Base-by-base conservation (phyloP, 371 early-diverging fungal genomes). In the Lichtheimia corymbifera region DNA sequence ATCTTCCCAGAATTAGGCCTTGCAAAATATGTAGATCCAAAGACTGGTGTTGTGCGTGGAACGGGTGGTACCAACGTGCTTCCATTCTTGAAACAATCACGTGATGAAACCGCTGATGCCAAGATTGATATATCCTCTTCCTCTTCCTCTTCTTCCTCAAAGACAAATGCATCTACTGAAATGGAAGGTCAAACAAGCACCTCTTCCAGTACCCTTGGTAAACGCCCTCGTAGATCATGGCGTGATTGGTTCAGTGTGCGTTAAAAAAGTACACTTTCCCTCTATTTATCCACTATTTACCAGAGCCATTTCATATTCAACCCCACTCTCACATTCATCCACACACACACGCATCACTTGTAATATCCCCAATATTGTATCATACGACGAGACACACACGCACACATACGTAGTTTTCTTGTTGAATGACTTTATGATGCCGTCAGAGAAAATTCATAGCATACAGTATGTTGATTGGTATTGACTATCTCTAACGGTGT, bases 21-120 rank as follows among this genome's bases (percentile, higher is more conserved):
- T 25, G 90, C 90, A 22, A 84, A 86, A 50, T 70, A 66, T 28
- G 72, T 85, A 6, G 77, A 75, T 45, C 82, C 80, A 3, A 71
- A 83, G 42, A 65, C 76, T 2, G 76, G 83, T 24, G 83, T 90
- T 13, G 87, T 90, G 9, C 85, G 91, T 12, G 97, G 97, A 28
- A 97, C 98, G 0, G 98, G 98, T n/a, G 98, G 98, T 27, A 97
- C 97, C 3, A 91, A 96, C 63, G 82, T 96, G 17, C 90, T 96
- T 52, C 93, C 95, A 15, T 98, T 98, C 73, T 79, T 89, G 64
- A 85, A 86, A 53, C 83, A 77, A 63, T 80, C 81, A 4, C 78
- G 88, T 9, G 87, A 89, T 59, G 88, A 89, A 59, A 89, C 89
- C 7, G 65, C 68, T 14, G 71, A 70, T 15, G 58, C 74, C 22